phyloP scores from a whole-genome alignment of 176 grass and related monocot species.

The Zoysia pacifica region DNA sequence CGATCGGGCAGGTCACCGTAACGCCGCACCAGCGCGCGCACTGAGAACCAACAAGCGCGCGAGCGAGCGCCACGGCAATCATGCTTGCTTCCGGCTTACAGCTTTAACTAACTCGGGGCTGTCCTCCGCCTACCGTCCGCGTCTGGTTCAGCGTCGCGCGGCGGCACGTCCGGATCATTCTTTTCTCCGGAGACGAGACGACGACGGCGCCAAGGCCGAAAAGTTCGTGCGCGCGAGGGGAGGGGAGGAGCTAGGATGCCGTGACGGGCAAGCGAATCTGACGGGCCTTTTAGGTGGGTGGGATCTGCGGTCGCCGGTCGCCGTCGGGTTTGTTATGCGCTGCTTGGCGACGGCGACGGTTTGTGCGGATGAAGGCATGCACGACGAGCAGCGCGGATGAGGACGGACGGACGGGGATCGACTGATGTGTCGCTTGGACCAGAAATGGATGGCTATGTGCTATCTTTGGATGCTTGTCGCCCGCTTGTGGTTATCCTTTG shows the following conservation, averaged over 20 bases:
- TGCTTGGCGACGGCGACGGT: conserved; percentile 36
- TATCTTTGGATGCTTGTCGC: no score
- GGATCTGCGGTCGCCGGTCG: conserved; percentile 44
- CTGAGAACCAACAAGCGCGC: background rate
- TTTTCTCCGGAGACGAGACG: background rate
- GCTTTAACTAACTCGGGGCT: conserved; percentile 55
- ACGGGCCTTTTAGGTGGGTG: conserved; percentile 50
- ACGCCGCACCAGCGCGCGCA: conserved; percentile 1
- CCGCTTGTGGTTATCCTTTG: no score
- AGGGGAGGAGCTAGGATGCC: background rate
- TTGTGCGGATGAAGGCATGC: conserved; percentile 62
- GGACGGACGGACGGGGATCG: background rate
- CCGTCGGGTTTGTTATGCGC: conserved; percentile 56
- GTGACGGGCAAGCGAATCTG: conserved; percentile 54
- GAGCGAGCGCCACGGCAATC: conserved; percentile 27
- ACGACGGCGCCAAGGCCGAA: no score
- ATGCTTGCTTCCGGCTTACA: conserved; percentile 53
- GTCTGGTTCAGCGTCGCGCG: background rate
- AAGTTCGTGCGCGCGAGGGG: no score
- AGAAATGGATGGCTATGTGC: conserved; percentile 40
- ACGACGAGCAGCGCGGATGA: background rate
- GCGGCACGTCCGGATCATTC: conserved; percentile 45
- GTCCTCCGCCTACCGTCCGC: conserved; percentile 5
- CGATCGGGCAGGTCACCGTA: conserved; percentile 8
- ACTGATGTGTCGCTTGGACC: conserved; percentile 50